Evolutionary conservation across 148 eudicot genomes (phyloP).

Genomic region (Cornus florida): DNA sequence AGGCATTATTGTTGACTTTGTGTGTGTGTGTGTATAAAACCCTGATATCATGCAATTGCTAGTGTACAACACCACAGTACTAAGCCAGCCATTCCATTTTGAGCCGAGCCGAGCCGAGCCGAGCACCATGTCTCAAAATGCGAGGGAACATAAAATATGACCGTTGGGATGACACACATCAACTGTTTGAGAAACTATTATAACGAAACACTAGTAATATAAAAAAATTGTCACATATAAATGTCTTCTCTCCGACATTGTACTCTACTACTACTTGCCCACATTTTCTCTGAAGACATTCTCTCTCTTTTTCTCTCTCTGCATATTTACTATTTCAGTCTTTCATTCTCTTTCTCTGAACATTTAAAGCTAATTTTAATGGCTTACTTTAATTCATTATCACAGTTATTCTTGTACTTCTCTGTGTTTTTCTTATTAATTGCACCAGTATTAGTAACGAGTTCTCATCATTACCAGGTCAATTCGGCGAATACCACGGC

Average conservation of each 20-base stretch:
- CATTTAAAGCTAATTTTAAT: slow-evolving; percentile 4
- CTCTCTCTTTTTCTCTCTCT: no score
- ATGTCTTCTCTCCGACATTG: no score
- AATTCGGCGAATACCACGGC: neutral
- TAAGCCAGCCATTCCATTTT: neutral
- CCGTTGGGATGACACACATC: neutral
- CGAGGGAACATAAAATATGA: neutral
- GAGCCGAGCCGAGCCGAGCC: neutral
- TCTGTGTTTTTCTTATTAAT: neutral
- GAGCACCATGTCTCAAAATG: neutral
- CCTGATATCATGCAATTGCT: no score
- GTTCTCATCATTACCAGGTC: neutral
- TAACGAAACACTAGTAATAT: no score
- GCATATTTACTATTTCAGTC: no score
- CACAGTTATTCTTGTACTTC: neutral
- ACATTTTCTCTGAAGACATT: no score
- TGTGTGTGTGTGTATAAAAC: no score
- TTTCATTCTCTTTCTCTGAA: slow-evolving; percentile 6
- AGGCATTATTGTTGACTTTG: no score
- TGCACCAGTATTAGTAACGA: slow-evolving; percentile 27
- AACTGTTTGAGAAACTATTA: neutral
- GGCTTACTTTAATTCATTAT: neutral
- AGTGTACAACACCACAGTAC: neutral
- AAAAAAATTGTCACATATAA: neutral
- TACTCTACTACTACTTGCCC: no score